Conservation (phyloP, 2,329 filamentous ascomycete genomes). For the Paradendryphiella salina region DNA sequence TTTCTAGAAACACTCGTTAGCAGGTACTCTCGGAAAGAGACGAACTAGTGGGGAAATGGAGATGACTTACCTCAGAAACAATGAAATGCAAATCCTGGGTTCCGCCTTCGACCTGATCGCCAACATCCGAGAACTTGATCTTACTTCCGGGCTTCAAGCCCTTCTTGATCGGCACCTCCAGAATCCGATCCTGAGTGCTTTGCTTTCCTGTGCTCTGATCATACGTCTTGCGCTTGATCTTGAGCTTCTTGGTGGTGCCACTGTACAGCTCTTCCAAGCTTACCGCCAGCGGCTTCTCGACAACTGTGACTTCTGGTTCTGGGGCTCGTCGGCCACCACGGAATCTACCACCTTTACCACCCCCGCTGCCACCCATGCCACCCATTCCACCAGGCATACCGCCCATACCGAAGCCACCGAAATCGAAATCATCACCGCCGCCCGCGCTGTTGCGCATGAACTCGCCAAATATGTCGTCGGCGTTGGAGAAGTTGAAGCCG, state of each 20-base stretch:
- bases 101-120: constrained; percentile 94
- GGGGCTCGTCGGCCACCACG: constrained; percentile 51
- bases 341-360: constrained; percentile 45
- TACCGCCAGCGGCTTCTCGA: constrained; percentile 80
- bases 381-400: constrained; percentile 39
- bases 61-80: constrained; percentile 76
- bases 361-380: constrained; percentile 53
- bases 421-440: constrained; percentile 56
- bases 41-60: background rate
- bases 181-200: constrained; percentile 81
- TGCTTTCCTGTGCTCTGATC: constrained; percentile 80
- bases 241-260: constrained; percentile 93
- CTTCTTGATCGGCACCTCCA: constrained; percentile 94
- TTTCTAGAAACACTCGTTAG: constrained; percentile 63
- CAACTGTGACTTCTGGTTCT: constrained; percentile 85
- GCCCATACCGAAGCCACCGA: constrained; percentile 48
- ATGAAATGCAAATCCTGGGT: constrained; percentile 96
- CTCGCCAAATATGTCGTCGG: constrained; percentile 81
- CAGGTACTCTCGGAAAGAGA: background rate
- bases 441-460: constrained; percentile 69
- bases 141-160: constrained; percentile 96
- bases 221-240: constrained; percentile 94
- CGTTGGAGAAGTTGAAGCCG: constrained; percentile 81
- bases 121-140: constrained; percentile 97
- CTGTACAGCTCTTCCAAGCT: constrained; percentile 86